Percentiles rank a stretch among this genome's conserved stretches.
These are phyloP conservation scores for Psidium guajava DNA, from an alignment of 345 rosid genomes.

Conservation along the genomic window DNA sequence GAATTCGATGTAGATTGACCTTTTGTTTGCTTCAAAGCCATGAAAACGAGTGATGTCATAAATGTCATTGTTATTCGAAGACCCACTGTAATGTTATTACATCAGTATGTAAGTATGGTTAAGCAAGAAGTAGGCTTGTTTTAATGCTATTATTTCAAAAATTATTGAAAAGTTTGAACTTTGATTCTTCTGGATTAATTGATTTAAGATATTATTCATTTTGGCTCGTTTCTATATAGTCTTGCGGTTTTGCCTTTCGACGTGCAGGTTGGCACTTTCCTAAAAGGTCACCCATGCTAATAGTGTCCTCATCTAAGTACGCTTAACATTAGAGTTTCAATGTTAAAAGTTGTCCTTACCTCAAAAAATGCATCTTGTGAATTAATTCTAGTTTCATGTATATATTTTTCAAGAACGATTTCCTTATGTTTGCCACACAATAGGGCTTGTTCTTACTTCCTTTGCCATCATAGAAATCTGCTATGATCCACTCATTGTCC, in stretches of 20 bases:
- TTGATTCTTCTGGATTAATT: no score
- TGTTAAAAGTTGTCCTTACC: fast-evolving
- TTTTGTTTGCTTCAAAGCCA: not conserved
- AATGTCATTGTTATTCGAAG: not conserved
- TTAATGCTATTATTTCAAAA: not conserved
- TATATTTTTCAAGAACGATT: no score
- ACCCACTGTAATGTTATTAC: not conserved
- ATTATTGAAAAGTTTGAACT: not conserved
- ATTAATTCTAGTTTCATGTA: not conserved
- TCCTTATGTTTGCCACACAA: no score
- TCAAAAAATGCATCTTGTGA: not conserved
- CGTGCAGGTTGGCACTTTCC: not conserved
- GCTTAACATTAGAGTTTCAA: not conserved
- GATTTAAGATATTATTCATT: not conserved
- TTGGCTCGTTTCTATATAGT: not conserved
- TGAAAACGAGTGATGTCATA: not conserved
- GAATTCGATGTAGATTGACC: not conserved
- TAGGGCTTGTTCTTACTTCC: slow-evolving; percentile 10
- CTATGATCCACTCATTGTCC: not conserved
- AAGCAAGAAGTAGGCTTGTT: not conserved
- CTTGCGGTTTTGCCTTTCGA: no score
- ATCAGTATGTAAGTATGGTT: not conserved
- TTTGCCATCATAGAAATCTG: no score
- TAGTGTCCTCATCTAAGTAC: not conserved
- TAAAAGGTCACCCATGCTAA: fast-evolving